These are phyloP conservation scores for Raffaelea ambrosiae DNA, from an alignment of 2,329 filamentous ascomycete species.

Conservation along the genomic window DNA sequence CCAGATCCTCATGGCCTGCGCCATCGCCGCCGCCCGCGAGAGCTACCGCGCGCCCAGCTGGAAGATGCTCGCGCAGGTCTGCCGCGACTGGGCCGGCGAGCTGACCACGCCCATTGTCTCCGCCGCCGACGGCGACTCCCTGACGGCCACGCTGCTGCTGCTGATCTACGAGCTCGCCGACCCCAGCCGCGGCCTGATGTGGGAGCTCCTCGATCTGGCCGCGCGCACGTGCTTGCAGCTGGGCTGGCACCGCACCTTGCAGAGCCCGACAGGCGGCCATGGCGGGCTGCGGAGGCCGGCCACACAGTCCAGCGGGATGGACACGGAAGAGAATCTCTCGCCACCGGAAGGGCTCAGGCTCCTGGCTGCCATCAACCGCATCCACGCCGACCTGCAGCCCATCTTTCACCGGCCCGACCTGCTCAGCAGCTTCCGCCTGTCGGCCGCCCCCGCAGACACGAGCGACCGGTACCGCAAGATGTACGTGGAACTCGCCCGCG, in stretches of 20 bases:
- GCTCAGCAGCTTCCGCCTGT: neutral
- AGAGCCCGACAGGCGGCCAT: neutral
- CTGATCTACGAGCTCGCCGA: conserved; percentile 4
- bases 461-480: neutral
- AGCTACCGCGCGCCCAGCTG: neutral
- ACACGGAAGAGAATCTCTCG: neutral
- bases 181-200: conserved; percentile 2
- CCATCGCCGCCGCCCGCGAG: conserved; percentile 4
- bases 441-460: neutral
- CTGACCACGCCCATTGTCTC: neutral
- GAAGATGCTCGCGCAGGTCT: neutral
- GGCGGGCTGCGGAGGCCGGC: neutral
- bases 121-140: neutral
- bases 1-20: conserved; percentile 3
- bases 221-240: conserved; percentile 3
- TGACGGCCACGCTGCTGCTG: neutral
- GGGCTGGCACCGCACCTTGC: conserved; percentile 1
- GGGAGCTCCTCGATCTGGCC: conserved; percentile 4
- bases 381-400: neutral
- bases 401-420: conserved; percentile 3
- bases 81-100: conserved; percentile 2
- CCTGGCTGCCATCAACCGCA: neutral
- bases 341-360: neutral
- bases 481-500: neutral
- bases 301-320: neutral